These are phyloP conservation scores for Azolla pinnata DNA, from an alignment of 75 land plant species.

Conservation along the genomic window DNA sequence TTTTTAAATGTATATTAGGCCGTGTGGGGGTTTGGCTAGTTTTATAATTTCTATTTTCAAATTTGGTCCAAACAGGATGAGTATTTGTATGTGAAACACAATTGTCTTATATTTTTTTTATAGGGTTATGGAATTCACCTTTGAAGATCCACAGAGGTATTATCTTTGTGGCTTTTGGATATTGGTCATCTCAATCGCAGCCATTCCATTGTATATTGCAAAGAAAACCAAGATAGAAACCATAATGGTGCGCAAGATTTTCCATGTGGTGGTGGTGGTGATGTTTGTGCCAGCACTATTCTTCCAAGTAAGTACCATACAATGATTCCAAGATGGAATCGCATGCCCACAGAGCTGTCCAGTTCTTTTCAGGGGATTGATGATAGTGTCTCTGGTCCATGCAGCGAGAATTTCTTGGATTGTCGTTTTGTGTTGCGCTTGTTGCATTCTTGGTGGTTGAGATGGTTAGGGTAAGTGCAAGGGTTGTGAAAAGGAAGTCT, in stretches of 20 bases:
- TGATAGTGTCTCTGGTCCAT: slow-evolving; percentile 8
- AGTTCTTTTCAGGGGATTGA: not conserved
- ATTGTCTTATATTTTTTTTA: not conserved
- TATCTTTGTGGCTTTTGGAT: slow-evolving; percentile 72
- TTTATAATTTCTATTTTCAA: too few species aligned
- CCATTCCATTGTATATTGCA: slow-evolving; percentile 49
- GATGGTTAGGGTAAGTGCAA: slow-evolving; percentile 64
- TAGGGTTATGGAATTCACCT: slow-evolving; percentile 60
- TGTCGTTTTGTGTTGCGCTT: slow-evolving; percentile 86
- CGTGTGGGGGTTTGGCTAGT: too few species aligned
- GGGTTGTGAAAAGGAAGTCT: not conserved
- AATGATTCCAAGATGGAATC: not conserved
- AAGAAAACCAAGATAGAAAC: slow-evolving; percentile 53
- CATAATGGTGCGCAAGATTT: slow-evolving; percentile 89
- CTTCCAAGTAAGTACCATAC: slow-evolving; percentile 32
- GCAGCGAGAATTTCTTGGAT: slow-evolving; percentile 68
- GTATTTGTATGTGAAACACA: not conserved
- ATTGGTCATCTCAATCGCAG: slow-evolving; percentile 37
- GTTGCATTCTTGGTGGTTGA: slow-evolving; percentile 68
- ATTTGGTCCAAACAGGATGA: too few species aligned
- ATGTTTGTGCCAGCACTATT: slow-evolving; percentile 91
- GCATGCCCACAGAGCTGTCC: too few species aligned
- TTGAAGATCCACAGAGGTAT: slow-evolving; percentile 48
- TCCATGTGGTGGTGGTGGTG: slow-evolving; percentile 72
- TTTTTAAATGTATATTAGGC: too few species aligned